Conservation (phyloP, 805 yeast species). For the Hanseniaspora pseudoguilliermondii region DNA sequence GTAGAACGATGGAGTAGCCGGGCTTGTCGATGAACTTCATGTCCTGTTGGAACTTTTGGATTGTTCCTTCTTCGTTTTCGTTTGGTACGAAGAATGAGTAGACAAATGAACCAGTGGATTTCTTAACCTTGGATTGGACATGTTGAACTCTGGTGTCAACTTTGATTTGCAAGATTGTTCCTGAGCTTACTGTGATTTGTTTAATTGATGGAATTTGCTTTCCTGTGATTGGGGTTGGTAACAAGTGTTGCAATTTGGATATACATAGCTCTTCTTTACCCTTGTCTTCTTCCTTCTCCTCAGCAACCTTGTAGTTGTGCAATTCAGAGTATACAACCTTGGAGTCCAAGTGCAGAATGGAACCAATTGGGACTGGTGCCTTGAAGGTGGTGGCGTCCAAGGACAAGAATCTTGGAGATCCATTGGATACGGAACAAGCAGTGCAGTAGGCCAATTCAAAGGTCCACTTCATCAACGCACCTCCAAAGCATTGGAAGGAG, state of each 20-base stretch:
- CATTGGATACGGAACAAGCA: constrained; percentile 75
- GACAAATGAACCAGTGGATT: constrained; percentile 75
- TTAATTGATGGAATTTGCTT: constrained; percentile 40
- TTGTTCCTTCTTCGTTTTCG: constrained; percentile 27
- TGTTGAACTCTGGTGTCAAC: constrained; percentile 71
- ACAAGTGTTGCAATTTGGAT: constrained; percentile 33
- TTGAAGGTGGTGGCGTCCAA: constrained; percentile 84
- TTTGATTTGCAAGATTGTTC: constrained; percentile 78
- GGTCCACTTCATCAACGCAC: constrained; percentile 80
- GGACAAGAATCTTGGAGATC: constrained; percentile 79
- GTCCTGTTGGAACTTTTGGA: constrained; percentile 12
- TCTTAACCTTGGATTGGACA: constrained; percentile 46
- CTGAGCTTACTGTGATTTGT: constrained; percentile 49
- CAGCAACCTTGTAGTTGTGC: constrained; percentile 31
- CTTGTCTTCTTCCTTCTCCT: constrained; percentile 9
- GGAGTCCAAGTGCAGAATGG: constrained; percentile 72
- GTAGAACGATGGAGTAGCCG: constrained; percentile 66
- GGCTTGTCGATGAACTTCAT: constrained; percentile 25
- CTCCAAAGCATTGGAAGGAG: constrained; percentile 90
- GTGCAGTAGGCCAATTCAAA: constrained; percentile 90
- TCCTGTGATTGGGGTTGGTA: constrained; percentile 29
- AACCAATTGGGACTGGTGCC: constrained; percentile 92
- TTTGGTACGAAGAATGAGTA: constrained; percentile 79
- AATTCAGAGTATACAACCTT: constrained; percentile 75
- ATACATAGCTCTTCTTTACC: constrained; percentile 16